phyloP scores from a whole-genome alignment of 2,329 filamentous ascomycete genomes.

The Fusarium concolor region DNA sequence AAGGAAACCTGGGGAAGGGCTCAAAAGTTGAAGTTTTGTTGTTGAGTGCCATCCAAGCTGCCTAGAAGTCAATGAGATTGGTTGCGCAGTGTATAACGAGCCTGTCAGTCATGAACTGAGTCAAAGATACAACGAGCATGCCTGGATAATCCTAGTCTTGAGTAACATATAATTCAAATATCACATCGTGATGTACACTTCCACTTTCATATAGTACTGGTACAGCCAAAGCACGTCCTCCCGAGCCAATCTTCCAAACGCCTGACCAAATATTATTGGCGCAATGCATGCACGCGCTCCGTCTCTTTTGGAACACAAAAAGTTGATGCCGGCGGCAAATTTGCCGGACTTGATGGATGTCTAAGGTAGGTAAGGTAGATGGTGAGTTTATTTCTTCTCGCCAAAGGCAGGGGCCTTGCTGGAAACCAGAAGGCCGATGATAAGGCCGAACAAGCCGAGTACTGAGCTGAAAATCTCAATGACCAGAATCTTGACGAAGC shows the following conservation, averaged over 20 bases:
- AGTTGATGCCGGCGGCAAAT: slow-evolving; percentile 29
- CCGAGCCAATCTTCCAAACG: slow-evolving; percentile 55
- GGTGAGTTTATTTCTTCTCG: slow-evolving; percentile 42
- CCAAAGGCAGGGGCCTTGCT: slow-evolving; percentile 84
- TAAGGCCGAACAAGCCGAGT: slow-evolving; percentile 93
- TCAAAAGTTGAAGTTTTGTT: slow-evolving; percentile 80
- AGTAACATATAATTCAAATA: slow-evolving; percentile 45
- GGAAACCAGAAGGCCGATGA: slow-evolving; percentile 90
- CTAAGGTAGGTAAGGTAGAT: slow-evolving; percentile 12
- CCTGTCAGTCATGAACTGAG: slow-evolving; percentile 24
- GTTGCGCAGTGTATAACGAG: neutral
- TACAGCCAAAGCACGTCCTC: slow-evolving; percentile 52
- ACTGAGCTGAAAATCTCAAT: slow-evolving; percentile 99
- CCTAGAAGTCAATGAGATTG: slow-evolving; percentile 4
- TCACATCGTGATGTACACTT: slow-evolving; percentile 51
- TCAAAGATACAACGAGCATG: slow-evolving; percentile 36
- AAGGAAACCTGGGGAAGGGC: slow-evolving; percentile 75
- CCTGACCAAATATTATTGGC: slow-evolving; percentile 54
- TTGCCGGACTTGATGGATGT: slow-evolving; percentile 30
- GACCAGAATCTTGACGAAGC: slow-evolving; percentile 98
- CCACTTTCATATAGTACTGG: slow-evolving; percentile 48
- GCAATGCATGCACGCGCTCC: slow-evolving; percentile 51
- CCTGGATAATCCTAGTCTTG: slow-evolving; percentile 34
- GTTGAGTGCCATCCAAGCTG: slow-evolving; percentile 67
- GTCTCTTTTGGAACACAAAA: slow-evolving; percentile 39